Conservation (phyloP, 768 basidiomycete species). For the Clavulina sp. region DNA sequence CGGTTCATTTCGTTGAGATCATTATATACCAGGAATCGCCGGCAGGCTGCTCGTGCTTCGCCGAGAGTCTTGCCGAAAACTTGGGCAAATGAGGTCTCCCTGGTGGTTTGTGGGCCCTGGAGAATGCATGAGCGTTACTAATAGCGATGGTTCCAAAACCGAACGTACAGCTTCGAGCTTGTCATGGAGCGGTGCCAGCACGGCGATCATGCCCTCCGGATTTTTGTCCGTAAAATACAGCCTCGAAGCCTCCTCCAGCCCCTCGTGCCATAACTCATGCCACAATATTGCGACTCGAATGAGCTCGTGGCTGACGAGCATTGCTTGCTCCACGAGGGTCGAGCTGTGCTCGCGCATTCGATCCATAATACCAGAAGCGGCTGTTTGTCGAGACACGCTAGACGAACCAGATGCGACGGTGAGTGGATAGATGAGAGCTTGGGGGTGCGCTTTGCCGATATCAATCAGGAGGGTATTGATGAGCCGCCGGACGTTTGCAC, state of each 20-base stretch:
- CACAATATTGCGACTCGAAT: conserved; percentile 96
- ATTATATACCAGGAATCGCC: conserved; percentile 68
- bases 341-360: conserved; percentile 86
- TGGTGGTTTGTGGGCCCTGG: conserved; percentile 82
- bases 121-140: not conserved
- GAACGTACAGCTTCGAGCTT: conserved; percentile 65
- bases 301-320: conserved; percentile 77
- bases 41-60: conserved; percentile 82
- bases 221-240: conserved; percentile 95
- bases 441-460: conserved; percentile 92
- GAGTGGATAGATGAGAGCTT: conserved; percentile 87
- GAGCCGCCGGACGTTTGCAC: conserved; percentile 65
- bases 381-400: conserved; percentile 59
- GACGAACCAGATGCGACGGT: conserved; percentile 96
- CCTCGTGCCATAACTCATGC: conserved; percentile 99
- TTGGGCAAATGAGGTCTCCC: conserved; percentile 90
- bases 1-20: conserved; percentile 84
- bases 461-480: conserved; percentile 79
- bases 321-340: conserved; percentile 68
- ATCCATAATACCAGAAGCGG: conserved; percentile 76
- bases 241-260: conserved; percentile 90
- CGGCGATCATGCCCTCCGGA: conserved; percentile 90
- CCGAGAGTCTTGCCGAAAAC: conserved; percentile 82
- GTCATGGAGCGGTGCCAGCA: conserved; percentile 81
- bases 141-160: not conserved